Percentiles rank a stretch among this genome's conserved stretches.
These are phyloP conservation scores for Yueomyces sp. DNA, from an alignment of 805 yeast genomes.

Conservation along the genomic window DNA sequence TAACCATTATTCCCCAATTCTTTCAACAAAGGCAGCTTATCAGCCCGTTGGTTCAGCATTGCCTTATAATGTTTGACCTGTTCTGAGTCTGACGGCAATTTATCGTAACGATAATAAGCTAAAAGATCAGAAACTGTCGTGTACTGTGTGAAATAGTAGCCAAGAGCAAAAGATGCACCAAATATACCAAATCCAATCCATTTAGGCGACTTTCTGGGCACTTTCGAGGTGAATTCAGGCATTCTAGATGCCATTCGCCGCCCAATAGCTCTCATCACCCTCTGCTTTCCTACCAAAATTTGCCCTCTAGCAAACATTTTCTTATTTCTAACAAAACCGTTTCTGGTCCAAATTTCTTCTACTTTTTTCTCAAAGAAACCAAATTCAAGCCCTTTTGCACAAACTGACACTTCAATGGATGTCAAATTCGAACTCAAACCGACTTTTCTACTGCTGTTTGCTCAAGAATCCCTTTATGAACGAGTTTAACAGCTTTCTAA, in stretches of 20 bases:
- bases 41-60: constrained; percentile 33
- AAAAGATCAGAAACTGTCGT: constrained; percentile 24
- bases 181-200: constrained; percentile 19
- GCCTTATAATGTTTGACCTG: constrained; percentile 19
- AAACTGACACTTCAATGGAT: too few relatives aligned
- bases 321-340: too few relatives aligned
- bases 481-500: too few relatives aligned
- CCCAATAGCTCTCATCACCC: too few relatives aligned
- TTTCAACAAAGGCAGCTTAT: constrained; percentile 37
- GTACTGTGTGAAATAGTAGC: constrained; percentile 22
- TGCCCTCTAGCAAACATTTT: too few relatives aligned
- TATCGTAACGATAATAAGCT: constrained; percentile 23
- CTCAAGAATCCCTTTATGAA: too few relatives aligned
- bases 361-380: too few relatives aligned
- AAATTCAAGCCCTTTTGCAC: too few relatives aligned
- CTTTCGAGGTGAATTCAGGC: constrained; percentile 1
- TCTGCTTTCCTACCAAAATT: too few relatives aligned
- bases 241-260: neutral
- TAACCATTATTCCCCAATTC: constrained; percentile 29
- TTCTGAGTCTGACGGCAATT: constrained; percentile 17
- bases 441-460: too few relatives aligned
- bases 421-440: too few relatives aligned
- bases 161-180: constrained; percentile 18
- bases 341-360: too few relatives aligned
- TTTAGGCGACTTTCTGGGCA: constrained; percentile 1